Percentiles rank a stretch among this genome's conserved stretches.
phyloP scores from a whole-genome alignment of 2,329 filamentous ascomycete species.

The Thermomyces lanuginosus region DNA sequence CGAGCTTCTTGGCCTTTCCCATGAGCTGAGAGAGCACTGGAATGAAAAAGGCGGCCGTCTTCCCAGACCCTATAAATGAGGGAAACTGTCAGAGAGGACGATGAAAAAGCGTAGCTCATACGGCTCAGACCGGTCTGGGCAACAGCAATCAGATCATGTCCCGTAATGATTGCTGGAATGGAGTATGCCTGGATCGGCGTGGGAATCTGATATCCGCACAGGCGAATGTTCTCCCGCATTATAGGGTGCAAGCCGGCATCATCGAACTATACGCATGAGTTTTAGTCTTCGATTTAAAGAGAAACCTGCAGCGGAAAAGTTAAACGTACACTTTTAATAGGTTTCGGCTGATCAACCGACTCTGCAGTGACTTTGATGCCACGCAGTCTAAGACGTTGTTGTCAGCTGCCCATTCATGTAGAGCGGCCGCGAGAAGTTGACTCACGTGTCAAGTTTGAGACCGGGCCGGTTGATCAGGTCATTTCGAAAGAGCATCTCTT shows the following conservation, averaged over 20 bases:
- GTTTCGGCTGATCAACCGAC: constrained; percentile 30
- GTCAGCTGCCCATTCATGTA: constrained; percentile 2
- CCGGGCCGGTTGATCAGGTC: constrained; percentile 39
- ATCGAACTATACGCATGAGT: constrained; percentile 40
- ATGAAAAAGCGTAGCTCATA: not conserved
- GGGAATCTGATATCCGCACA: constrained; percentile 53
- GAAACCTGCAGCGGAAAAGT: no score
- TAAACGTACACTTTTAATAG: constrained; percentile 35
- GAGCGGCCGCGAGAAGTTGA: constrained; percentile 5
- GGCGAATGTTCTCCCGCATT: constrained; percentile 59
- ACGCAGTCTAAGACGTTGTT: constrained; percentile 17
- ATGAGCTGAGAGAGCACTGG: constrained; percentile 81
- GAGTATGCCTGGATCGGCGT: constrained; percentile 81
- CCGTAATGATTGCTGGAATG: constrained; percentile 60
- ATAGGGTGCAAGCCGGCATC: constrained; percentile 71
- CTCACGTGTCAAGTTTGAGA: constrained; percentile 47
- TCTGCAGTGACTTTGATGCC: constrained; percentile 37
- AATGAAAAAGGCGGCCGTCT: constrained; percentile 83
- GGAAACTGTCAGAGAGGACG: not conserved
- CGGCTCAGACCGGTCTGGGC: constrained; percentile 71
- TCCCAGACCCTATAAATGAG: constrained; percentile 61
- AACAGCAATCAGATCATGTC: constrained; percentile 70
- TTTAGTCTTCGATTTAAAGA: no score
- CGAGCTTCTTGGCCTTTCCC: constrained; percentile 85
- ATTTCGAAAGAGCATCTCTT: constrained; percentile 54